Evolutionary conservation across 331 rosid species (phyloP).

Genomic region (Malus hybrid): DNA sequence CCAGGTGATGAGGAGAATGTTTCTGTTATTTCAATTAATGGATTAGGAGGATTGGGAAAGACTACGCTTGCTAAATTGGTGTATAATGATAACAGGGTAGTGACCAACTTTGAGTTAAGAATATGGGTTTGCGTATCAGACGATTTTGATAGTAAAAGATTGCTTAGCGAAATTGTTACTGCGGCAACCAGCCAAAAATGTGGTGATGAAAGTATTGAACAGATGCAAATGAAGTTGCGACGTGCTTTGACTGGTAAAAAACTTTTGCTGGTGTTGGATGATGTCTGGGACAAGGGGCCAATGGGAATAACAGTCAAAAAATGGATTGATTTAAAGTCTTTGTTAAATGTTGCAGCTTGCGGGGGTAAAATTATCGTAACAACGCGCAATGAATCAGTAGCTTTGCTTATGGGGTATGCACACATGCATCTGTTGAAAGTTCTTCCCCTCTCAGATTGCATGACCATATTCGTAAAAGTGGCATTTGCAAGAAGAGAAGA

Average conservation of each 20-base stretch:
- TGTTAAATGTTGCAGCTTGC: not conserved
- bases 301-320: not conserved
- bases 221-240: not conserved
- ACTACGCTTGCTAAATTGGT: constrained; percentile 4
- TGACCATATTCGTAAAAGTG: not conserved
- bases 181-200: not conserved
- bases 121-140: constrained; percentile 13
- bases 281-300: constrained; percentile 1
- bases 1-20: not conserved
- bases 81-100: constrained; percentile 1
- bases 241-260: not conserved
- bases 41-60: constrained; percentile 21
- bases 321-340: not conserved
- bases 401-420: not conserved
- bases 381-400: not conserved
- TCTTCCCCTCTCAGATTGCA: not conserved
- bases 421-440: not conserved
- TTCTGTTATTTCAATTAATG: constrained; percentile 6
- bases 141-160: not conserved
- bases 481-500: not conserved
- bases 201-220: not conserved
- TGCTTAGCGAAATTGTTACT: not conserved
- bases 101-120: not conserved
- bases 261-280: constrained; percentile 3
- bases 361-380: not conserved